Evolutionary conservation across 257 asterid genomes (phyloP), one percentile per base, ranked within the genome.

Genomic region (Verbena officinalis): DNA sequence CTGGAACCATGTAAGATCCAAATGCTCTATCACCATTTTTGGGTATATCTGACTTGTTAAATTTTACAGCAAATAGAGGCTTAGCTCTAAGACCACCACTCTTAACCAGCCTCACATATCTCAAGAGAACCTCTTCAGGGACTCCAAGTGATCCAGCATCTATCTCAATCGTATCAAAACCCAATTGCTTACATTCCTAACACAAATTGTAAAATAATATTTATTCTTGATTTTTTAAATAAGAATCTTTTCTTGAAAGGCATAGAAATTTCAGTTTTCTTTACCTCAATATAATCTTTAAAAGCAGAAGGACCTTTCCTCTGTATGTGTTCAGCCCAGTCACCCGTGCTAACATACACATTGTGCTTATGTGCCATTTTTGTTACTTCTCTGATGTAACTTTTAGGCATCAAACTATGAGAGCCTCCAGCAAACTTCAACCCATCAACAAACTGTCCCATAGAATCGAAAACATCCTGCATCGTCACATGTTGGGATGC

Each of bases 391-490:
- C 73, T 84, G 64, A 89, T 68, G 70, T 79, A 85, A 52, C 81
- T 73, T 72, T 63, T 82, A 4, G 97, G 86, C 66, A 90, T 76
- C 78, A 83, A 58, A 73, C 89, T 79, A 15, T 89, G 83, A 56
- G 98, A 85, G 42, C 97, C 98, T 51, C 93, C 97, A 53, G 91
- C 48, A 50, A 92, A 81, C 76, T 89, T 92, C 75, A 92, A 67
- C 13, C 97, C 97, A 67, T 87, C 97, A 61, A 89, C 95, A 78
- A 90, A 93, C 55, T 84, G 87, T 51, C 96, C 95, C 95, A 86
- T 82, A 5, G 91, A 76, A 66, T 87, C 96, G 23, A 90, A 87
- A 55, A 90, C 75, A 65, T 93, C 96, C 98, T 92, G 80, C 4
- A 42, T 64, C n/a, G n/a, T n/a, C 69, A 55, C 51, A 51, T 2